Evolutionary conservation across 352 stramenopile species (phyloP).

Genomic region (Phytophthora pistaciae): DNA sequence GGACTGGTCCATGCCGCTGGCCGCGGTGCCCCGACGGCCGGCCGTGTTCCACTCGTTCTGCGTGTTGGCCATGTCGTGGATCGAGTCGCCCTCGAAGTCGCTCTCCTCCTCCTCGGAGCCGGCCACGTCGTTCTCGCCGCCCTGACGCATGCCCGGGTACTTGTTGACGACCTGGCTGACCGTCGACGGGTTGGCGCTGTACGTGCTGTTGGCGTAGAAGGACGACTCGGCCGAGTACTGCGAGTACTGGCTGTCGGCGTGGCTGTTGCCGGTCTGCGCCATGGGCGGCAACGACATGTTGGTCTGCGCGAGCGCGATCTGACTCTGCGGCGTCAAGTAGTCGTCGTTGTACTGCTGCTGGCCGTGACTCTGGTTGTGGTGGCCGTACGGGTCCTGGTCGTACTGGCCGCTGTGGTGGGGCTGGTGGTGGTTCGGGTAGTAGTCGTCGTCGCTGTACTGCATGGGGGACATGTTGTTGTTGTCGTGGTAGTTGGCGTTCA

Average conservation of each 20-base stretch:
- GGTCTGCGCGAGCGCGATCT: constrained; percentile 56
- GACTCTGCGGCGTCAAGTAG: constrained; percentile 68
- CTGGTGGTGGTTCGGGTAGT: constrained; percentile 17
- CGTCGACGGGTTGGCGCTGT: constrained; percentile 25
- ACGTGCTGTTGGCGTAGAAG: constrained; percentile 37
- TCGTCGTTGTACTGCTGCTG: constrained; percentile 64
- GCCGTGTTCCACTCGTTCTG: constrained; percentile 40
- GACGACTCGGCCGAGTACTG: constrained; percentile 26
- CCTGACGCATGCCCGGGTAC: constrained; percentile 35
- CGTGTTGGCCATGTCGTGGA: constrained; percentile 47
- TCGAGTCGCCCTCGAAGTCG: constrained; percentile 50
- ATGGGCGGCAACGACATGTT: constrained; percentile 50
- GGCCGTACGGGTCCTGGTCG: constrained; percentile 34
- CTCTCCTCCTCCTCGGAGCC: constrained; percentile 49
- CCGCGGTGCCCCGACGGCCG: constrained; percentile 11
- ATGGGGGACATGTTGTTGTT: constrained; percentile 44
- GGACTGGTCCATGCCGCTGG: constrained; percentile 21
- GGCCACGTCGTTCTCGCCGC: constrained; percentile 38
- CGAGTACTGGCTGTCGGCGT: constrained; percentile 42
- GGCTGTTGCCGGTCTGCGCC: constrained; percentile 26
- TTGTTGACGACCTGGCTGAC: constrained; percentile 29
- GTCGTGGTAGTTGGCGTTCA: constrained; percentile 42
- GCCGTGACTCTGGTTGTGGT: constrained; percentile 6
- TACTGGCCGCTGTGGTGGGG: constrained; percentile 27
- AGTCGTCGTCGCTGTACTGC: constrained; percentile 29